Base-by-base conservation (phyloP, 1,284 basidiomycete species). In the Cystobasidium pallidum region DNA sequence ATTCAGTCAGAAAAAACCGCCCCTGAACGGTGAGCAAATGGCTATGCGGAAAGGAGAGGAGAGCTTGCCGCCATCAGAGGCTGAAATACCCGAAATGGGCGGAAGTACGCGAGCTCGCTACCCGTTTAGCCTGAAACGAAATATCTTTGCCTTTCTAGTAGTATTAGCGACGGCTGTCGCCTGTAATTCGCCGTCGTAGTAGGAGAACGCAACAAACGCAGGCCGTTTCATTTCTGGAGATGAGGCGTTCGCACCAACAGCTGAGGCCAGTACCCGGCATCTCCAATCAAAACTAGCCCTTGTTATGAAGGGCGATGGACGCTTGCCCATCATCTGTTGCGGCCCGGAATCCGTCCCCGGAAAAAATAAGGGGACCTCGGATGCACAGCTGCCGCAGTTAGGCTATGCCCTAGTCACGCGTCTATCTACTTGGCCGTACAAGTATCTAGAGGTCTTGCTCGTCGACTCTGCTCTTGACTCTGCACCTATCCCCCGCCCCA, bases 391-490 rank as follows among this genome's bases (percentile, higher is more conserved):
- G 30, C 54, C 34, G 3, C 6, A 15, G 13, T n/a, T n/a, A 57
- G 54, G 54, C 54, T 57, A 57, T 57, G 32, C 32, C 19, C 54
- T 32, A 36, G 54, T 36, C 19, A 28, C 30, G 32, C 17, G 26
- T 57, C n/a, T 24, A 51, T 28, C 49, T 51, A 24, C 49, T 51
- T 6, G 10, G 49, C 24, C 15, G 4, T 24, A 26, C 21, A 10
- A 17, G 39, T 41, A 41, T 7, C 39, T 15, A 47, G 45, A 47
- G n/a, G 45, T n/a, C n/a, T 28, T 24, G 21, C 49, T 24, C 21
- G 3, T 2, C 3, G 49, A 7, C 49, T 28, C 21, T 28, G 3
- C 49, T 26, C 49, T 51, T 26, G 6, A 6, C 24, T 51, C n/a
- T 10, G 6, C 49, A 3, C 24, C 21, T 26, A 3, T 17, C 17